These are phyloP conservation scores for Scleroderma bovista DNA, from an alignment of 768 basidiomycete genomes.

Conservation along the genomic window DNA sequence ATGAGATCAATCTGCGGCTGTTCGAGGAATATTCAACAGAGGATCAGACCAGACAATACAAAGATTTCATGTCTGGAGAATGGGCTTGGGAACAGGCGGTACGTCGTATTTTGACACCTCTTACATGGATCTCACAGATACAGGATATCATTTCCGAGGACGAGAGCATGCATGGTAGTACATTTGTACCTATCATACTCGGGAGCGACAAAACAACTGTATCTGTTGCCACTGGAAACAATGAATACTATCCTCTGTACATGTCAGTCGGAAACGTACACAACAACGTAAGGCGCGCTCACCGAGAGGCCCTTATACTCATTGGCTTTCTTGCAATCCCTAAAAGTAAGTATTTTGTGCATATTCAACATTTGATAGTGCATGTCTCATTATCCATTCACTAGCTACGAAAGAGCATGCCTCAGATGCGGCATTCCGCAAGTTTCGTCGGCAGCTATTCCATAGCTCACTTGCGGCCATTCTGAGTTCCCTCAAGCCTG, in stretches of 20 bases:
- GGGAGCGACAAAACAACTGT: too few species aligned
- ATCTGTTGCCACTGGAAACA: too few species aligned
- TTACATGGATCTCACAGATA: neutral
- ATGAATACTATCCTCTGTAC: too few species aligned
- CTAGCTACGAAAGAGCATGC: slow-evolving; percentile 7
- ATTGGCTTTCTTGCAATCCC: slow-evolving; percentile 25
- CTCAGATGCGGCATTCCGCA: slow-evolving; percentile 13
- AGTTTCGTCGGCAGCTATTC: slow-evolving; percentile 27
- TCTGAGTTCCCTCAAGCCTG: slow-evolving; percentile 18
- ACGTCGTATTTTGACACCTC: neutral
- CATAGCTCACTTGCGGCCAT: slow-evolving; percentile 19
- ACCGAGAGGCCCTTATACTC: slow-evolving; percentile 2
- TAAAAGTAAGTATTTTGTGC: too few species aligned
- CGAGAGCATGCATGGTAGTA: slow-evolving; percentile 4
- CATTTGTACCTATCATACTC: too few species aligned
- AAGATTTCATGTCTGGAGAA: slow-evolving; percentile 8
- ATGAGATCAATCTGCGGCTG: slow-evolving; percentile 15
- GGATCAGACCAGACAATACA: neutral
- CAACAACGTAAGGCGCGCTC: slow-evolving; percentile 8
- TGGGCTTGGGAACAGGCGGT: slow-evolving; percentile 12
- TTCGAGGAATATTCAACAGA: slow-evolving; percentile 4
- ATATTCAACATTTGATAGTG: too few species aligned
- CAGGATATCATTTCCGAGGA: slow-evolving; percentile 20
- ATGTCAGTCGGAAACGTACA: too few species aligned
- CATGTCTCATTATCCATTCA: too few species aligned